Conservation (phyloP, 148 eudicot species). For the Rhododendron henanense region DNA sequence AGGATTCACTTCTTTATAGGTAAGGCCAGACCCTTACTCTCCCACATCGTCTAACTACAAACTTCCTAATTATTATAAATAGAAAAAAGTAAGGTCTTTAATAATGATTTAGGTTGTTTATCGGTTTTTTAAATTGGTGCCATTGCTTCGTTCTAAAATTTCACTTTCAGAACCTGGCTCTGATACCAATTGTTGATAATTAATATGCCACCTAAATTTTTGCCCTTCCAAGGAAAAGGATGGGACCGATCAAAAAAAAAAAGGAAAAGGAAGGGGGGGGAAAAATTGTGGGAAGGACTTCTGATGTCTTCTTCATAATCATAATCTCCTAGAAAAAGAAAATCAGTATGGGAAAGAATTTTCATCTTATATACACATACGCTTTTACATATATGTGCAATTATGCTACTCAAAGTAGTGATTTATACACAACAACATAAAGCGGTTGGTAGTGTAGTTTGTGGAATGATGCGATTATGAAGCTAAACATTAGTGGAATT, state of each 20-base stretch:
- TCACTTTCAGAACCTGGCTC: rapidly evolving
- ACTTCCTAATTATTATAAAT: background rate
- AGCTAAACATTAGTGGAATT: background rate
- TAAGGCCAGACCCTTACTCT: too few relatives aligned
- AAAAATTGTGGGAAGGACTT: too few relatives aligned
- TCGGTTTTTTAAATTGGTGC: background rate
- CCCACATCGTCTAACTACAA: background rate
- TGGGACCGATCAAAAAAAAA: too few relatives aligned
- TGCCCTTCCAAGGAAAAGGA: background rate
- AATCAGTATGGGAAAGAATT: too few relatives aligned
- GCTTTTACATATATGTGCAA: background rate
- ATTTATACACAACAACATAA: background rate
- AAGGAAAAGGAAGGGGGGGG: too few relatives aligned
- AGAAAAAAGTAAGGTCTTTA: too few relatives aligned
- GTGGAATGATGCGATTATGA: too few relatives aligned
- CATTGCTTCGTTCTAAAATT: background rate
- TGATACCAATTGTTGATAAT: background rate
- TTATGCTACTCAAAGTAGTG: background rate
- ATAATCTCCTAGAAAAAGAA: too few relatives aligned
- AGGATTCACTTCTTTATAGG: too few relatives aligned
- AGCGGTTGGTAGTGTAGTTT: background rate
- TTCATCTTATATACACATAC: too few relatives aligned
- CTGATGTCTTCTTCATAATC: too few relatives aligned
- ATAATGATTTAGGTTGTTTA: background rate
- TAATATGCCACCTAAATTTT: background rate